Base-by-base conservation (phyloP, 495 filamentous ascomycete species). In the Cudoniella acicularis region DNA sequence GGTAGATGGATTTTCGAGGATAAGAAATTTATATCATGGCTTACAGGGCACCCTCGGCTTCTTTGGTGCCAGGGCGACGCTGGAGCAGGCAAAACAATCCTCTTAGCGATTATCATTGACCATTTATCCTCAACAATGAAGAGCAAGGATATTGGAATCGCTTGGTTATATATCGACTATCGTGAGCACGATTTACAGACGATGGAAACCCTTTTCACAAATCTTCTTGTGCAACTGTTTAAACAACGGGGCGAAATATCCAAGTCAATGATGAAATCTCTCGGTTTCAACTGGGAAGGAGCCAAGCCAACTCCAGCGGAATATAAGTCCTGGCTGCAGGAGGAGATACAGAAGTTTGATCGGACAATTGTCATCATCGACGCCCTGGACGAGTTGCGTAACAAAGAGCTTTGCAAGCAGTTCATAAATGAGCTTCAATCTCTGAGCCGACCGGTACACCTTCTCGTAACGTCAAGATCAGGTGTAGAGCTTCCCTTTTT, bases 311-410 rank as follows among this genome's bases (percentile, higher is more conserved):
- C 16, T 65, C 62, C 2, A 61, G 27, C 48, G 59, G 61, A 47
- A 61, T 79, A 6, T 54, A 69, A 2, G 62, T 60, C 11, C 57
- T 72, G 10, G 61, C 53, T 36, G 25, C 53, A n/a, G n/a, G n/a
- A n/a, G n/a, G n/a, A n/a, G n/a, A n/a, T n/a, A n/a, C n/a, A n/a
- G 0, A 52, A 25, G 3, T 73, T 65, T 54, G 65, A 67, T 9
- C 64, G 50, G 41, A 57, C 68, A 13, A 75, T 74, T 57, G 62
- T 82, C 36, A 59, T 82, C 17, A 57, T 81, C 16, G 77, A 81
- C 54, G 77, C 76, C 40, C 62, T 80, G 1, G 76, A 79, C 59
- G 77, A 80, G 59, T 73, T 69, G 49, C 36, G 40, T 77, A 16
- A 59, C 59, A 20, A 61, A 64, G 22, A 55, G 77, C 17, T 68